A percentile compares a stretch with the other conserved stretches of the same genome.
phyloP scores from a whole-genome alignment of 106 monocot genomes.

The Chionographis japonica region DNA sequence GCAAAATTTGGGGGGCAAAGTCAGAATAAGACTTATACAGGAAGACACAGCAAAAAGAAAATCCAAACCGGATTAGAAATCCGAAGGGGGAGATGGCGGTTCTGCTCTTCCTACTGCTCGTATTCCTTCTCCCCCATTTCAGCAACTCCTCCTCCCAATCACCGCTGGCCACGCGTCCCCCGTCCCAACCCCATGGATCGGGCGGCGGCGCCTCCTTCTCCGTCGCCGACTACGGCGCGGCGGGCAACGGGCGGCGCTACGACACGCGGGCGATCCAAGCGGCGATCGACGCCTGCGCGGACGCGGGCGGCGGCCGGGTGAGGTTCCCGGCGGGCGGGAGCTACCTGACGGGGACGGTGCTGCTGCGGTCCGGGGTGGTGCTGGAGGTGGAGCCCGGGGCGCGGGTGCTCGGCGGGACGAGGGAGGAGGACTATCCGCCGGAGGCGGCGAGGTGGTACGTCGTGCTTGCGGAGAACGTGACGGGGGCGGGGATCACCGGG shows the following conservation, averaged over 20 bases:
- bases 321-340: conserved; percentile 41
- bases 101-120: background rate
- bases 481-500: conserved; percentile 69
- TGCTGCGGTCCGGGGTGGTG: conserved; percentile 54
- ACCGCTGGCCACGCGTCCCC: no score
- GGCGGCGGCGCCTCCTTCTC: conserved; percentile 24
- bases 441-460: conserved; percentile 75
- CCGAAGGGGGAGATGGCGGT: background rate
- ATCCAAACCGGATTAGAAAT: no score
- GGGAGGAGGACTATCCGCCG: conserved; percentile 68
- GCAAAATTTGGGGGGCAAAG: no score
- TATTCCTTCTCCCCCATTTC: background rate
- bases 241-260: conserved; percentile 45
- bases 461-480: conserved; percentile 77
- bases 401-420: conserved; percentile 60
- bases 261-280: conserved; percentile 61
- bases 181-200: no score
- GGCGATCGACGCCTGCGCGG: conserved; percentile 55
- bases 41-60: no score
- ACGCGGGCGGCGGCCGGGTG: conserved; percentile 58
- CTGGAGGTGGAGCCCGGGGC: conserved; percentile 65
- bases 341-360: conserved; percentile 79
- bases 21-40: no score
- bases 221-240: conserved; percentile 53
- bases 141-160: background rate